Evolutionary conservation across 2,329 filamentous ascomycete genomes (phyloP), one percentile per base, ranked within the genome.

Genomic region (Macrophomina phaseolina): DNA sequence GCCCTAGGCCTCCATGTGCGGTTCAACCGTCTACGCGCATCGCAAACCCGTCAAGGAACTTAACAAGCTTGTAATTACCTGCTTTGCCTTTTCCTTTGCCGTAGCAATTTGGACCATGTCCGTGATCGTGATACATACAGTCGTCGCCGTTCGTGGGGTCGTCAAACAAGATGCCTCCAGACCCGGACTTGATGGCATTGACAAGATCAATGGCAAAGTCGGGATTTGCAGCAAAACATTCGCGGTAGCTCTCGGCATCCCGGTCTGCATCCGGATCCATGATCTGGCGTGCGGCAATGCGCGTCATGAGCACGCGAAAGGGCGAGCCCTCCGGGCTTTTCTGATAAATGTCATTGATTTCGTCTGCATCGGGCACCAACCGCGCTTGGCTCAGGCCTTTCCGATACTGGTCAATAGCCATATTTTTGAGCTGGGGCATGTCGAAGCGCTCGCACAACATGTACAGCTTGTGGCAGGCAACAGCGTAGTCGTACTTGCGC

Each of bases 231-330:
- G 81, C 77, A 72, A 86, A 85, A 70, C 83, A 85, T 48, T 77
- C 75, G 45, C 81, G 80, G 70, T 86, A 86, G 4, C 78, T 79
- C 32, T 81, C 79, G 3, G 83, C 81, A 71, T 85, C 80, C 66
- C 81, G 80, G 49, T 84, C 78, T 64, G 76, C 81, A 36, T 81
- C 82, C 0, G 84, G 84, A 69, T 86, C 84, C 84, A 86, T 86
- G 68, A 86, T 84, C 74, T 86, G 84, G 32, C 84, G 77, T 4
- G 84, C 84, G n/a, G 84, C 84, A 56, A 86, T 86, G 68, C 79
- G 78, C 64, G 82, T 81, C 80, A 86, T 83, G 23, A 86, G 76
- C 36, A 73, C 77, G 42, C 83, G 77, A 71, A 86, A 86, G 1
- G 83, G 82, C 64, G 81, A 84, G 4, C 73, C 76, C 2, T 69